These are phyloP conservation scores for Citrus australasica DNA, from an alignment of 345 rosid species.

Conservation along the genomic window DNA sequence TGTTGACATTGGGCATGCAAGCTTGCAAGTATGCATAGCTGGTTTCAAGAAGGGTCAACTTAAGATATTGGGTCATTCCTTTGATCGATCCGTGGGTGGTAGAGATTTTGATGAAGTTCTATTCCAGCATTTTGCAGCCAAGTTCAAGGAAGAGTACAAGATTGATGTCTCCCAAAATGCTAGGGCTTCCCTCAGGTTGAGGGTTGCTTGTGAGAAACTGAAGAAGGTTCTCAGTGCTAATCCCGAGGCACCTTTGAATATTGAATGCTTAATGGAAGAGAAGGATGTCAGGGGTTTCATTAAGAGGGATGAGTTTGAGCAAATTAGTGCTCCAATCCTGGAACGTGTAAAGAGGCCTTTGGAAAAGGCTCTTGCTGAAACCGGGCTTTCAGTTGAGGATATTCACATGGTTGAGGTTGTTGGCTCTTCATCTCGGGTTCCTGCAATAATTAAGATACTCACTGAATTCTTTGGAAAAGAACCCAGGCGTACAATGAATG, in stretches of 20 bases:
- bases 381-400: slow-evolving; percentile 67
- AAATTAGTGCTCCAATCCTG: slow-evolving; percentile 69
- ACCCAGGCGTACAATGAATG: slow-evolving; percentile 96
- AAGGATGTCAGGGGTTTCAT: slow-evolving; percentile 86
- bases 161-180: slow-evolving; percentile 89
- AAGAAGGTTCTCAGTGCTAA: slow-evolving; percentile 96
- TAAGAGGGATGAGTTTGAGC: slow-evolving; percentile 90
- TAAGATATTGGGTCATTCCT: slow-evolving; percentile 72
- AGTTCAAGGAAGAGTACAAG: slow-evolving; percentile 84
- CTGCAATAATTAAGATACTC: slow-evolving; percentile 73
- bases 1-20: slow-evolving; percentile 88
- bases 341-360: slow-evolving; percentile 86
- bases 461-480: slow-evolving; percentile 97
- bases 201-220: slow-evolving; percentile 86
- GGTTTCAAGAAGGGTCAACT: slow-evolving; percentile 87
- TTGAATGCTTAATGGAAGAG: slow-evolving; percentile 97
- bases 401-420: slow-evolving; percentile 90
- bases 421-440: slow-evolving; percentile 88
- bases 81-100: slow-evolving; percentile 82
- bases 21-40: slow-evolving; percentile 98
- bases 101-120: slow-evolving; percentile 93
- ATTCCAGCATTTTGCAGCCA: slow-evolving; percentile 68
- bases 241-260: slow-evolving; percentile 80
- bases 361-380: slow-evolving; percentile 86
- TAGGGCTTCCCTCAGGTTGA: slow-evolving; percentile 78